Percentiles rank a stretch among this genome's conserved stretches.
These are phyloP conservation scores for Paramyrothecium roridum DNA, from an alignment of 2,329 filamentous ascomycete genomes.

Conservation along the genomic window DNA sequence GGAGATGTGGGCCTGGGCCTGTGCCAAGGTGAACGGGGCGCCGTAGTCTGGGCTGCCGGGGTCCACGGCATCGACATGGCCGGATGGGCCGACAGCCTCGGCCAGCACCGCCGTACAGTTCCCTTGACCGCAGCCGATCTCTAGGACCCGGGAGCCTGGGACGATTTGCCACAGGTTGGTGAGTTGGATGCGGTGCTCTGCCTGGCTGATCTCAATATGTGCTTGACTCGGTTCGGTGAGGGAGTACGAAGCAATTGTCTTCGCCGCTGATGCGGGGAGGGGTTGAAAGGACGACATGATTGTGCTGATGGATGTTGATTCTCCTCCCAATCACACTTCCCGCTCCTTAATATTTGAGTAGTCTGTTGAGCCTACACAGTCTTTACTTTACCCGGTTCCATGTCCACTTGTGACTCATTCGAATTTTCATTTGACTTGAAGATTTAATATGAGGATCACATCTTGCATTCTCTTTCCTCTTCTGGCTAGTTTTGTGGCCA, in stretches of 20 bases:
- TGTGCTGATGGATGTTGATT: too few species aligned
- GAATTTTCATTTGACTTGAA: too few species aligned
- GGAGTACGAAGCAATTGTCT: slow-evolving; percentile 8
- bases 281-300: slow-evolving; percentile 4
- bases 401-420: too few species aligned
- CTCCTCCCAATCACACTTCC: too few species aligned
- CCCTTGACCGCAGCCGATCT: slow-evolving; percentile 59
- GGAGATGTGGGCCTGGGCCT: slow-evolving; percentile 44
- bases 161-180: slow-evolving; percentile 30
- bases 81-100: slow-evolving; percentile 36
- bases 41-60: slow-evolving; percentile 48
- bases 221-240: neutral
- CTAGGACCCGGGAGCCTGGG: slow-evolving; percentile 43
- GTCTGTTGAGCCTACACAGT: too few species aligned
- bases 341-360: too few species aligned
- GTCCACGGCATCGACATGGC: slow-evolving; percentile 49
- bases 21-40: slow-evolving; percentile 42
- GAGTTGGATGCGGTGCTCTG: slow-evolving; percentile 32
- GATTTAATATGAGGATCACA: too few species aligned
- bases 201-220: slow-evolving; percentile 18
- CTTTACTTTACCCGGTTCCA: too few species aligned
- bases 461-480: too few species aligned
- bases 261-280: slow-evolving; percentile 5
- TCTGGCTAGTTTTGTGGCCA: too few species aligned
- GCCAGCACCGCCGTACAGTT: slow-evolving; percentile 54